A percentile compares a stretch with the other conserved stretches of the same genome.
Conservation (phyloP, 495 filamentous ascomycete genomes). For the Hypomontagnella monticulosa region DNA sequence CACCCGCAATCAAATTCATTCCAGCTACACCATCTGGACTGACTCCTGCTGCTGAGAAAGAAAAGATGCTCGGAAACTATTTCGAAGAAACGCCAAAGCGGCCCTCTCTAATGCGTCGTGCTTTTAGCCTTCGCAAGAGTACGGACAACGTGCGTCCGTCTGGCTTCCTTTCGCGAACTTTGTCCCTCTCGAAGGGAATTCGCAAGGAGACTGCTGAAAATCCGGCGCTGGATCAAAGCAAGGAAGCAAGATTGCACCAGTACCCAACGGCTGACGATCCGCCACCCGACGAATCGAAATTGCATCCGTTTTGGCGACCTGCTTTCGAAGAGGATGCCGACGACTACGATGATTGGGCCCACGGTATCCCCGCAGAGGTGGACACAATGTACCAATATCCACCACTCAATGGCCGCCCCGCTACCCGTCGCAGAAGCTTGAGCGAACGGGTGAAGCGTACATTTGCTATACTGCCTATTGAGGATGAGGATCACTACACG, state of each 20-base stretch:
- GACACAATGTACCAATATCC: conserved; percentile 50
- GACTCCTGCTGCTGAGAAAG: conserved; percentile 63
- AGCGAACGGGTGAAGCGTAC: conserved; percentile 59
- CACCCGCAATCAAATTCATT: conserved; percentile 75
- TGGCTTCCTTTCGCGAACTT: conserved; percentile 52
- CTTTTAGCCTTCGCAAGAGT: conserved; percentile 65
- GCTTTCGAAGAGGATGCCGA: conserved; percentile 73
- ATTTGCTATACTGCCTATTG: conserved; percentile 62
- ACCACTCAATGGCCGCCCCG: conserved; percentile 55
- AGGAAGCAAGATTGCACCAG: conserved; percentile 27
- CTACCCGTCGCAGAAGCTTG: conserved; percentile 59
- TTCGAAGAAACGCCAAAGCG: conserved; percentile 56
- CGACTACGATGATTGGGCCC: conserved; percentile 51
- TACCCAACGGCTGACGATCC: conserved; percentile 53
- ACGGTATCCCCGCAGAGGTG: conserved; percentile 38
- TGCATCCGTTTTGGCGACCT: conserved; percentile 87
- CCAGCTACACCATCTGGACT: conserved; percentile 72
- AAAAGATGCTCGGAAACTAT: conserved; percentile 61
- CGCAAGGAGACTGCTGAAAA: conserved; percentile 29
- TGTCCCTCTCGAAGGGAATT: conserved; percentile 51
- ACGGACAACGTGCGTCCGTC: conserved; percentile 63
- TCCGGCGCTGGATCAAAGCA: conserved; percentile 46
- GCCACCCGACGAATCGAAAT: conserved; percentile 61
- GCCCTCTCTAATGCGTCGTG: conserved; percentile 66
- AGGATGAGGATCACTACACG: conserved; percentile 49